Conservation (phyloP, 441 rosid genomes). For the Populus tomentosa region DNA sequence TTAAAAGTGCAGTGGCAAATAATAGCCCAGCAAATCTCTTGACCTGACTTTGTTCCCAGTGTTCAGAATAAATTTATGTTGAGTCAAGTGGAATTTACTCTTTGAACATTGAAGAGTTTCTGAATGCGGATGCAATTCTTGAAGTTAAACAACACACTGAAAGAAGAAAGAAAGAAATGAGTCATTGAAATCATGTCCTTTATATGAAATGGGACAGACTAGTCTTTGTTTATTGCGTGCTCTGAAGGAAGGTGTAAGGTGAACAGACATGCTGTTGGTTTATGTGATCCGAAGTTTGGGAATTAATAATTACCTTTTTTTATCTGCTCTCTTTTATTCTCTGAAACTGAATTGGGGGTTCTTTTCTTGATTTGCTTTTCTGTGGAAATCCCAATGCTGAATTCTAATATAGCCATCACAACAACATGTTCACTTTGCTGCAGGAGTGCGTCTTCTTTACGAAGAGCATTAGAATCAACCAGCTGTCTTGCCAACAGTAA, state of each 20-base stretch:
- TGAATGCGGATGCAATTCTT: background rate
- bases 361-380: background rate
- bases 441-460: constrained; percentile 73
- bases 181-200: background rate
- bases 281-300: background rate
- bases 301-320: background rate
- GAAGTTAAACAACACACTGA: background rate
- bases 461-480: constrained; percentile 47
- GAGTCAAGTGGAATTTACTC: too few species aligned
- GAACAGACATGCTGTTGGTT: background rate
- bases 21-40: background rate
- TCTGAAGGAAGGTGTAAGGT: background rate
- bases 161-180: background rate
- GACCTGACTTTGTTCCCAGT: background rate
- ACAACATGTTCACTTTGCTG: constrained; percentile 17
- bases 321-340: background rate
- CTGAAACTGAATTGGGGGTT: background rate
- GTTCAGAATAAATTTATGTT: background rate
- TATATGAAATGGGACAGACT: background rate
- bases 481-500: constrained; percentile 30
- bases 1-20: background rate
- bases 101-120: background rate
- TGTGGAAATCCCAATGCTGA: background rate
- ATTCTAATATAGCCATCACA: background rate
- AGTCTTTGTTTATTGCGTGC: background rate